Conservation (phyloP, 495 filamentous ascomycete genomes). For the Tuber borchii region DNA sequence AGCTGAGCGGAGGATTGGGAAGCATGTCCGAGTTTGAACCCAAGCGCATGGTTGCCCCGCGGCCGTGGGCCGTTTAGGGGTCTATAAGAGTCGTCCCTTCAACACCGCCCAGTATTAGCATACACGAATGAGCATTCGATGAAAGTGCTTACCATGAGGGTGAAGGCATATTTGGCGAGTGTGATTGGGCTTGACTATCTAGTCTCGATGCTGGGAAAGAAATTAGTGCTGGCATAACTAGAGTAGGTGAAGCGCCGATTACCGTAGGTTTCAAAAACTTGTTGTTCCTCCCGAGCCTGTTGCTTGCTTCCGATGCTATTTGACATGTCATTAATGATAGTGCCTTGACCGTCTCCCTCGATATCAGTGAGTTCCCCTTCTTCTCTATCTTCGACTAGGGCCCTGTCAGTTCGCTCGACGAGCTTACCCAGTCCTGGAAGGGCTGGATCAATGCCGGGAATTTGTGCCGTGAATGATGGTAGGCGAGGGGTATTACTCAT, state of each 20-base stretch:
- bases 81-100: not conserved
- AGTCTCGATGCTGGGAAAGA: not conserved
- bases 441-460: constrained; percentile 17
- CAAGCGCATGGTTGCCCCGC: not conserved
- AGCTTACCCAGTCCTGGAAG: constrained; percentile 18
- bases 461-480: constrained; percentile 12
- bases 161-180: not conserved
- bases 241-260: not conserved
- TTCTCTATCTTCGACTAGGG: constrained; percentile 33
- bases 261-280: not conserved
- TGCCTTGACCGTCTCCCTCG: constrained; percentile 8
- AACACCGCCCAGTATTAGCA: not conserved
- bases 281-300: constrained; percentile 15
- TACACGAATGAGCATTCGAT: not conserved
- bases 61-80: not conserved
- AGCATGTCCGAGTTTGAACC: not conserved
- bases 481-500: constrained; percentile 21
- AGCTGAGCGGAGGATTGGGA: not conserved
- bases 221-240: not conserved
- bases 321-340: not conserved
- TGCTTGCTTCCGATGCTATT: constrained; percentile 17
- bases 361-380: constrained; percentile 41
- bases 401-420: constrained; percentile 5
- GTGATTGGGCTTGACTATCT: not conserved
- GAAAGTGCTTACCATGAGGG: not conserved